Conservation (phyloP, 768 basidiomycete species). For the Mycena kentingensis region DNA sequence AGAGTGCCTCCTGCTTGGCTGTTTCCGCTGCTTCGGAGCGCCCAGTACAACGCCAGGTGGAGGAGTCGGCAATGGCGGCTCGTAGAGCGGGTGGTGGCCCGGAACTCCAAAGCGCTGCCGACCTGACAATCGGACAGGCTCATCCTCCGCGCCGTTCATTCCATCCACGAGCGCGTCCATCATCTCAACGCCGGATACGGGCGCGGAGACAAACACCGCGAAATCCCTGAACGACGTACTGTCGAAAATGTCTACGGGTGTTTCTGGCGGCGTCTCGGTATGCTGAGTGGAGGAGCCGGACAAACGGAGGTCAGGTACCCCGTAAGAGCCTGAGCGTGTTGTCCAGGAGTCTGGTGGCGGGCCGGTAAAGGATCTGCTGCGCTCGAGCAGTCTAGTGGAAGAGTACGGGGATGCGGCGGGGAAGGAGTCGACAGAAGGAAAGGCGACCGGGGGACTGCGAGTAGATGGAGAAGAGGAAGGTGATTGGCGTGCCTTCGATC, state of each 20-base stretch:
- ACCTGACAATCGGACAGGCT: constrained; percentile 42
- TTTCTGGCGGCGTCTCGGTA: constrained; percentile 73
- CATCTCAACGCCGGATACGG: constrained; percentile 76
- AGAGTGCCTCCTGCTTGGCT: constrained; percentile 33
- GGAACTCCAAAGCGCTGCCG: constrained; percentile 59
- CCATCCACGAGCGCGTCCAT: constrained; percentile 90
- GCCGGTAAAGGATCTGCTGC: constrained; percentile 60
- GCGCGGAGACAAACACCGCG: constrained; percentile 73
- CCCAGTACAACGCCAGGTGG: constrained; percentile 80
- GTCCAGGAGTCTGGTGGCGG: constrained; percentile 38
- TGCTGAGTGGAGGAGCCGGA: constrained; percentile 71
- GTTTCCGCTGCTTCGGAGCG: constrained; percentile 40
- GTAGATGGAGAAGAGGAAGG: constrained; percentile 28
- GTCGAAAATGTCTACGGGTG: constrained; percentile 54
- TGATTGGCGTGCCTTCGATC: constrained; percentile 30
- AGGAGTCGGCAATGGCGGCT: constrained; percentile 81
- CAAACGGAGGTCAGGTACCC: constrained; percentile 58
- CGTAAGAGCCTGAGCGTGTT: too few relatives aligned
- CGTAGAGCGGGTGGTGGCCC: constrained; percentile 73
- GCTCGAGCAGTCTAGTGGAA: constrained; percentile 34
- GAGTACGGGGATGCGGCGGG: constrained; percentile 31
- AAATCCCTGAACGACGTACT: constrained; percentile 51
- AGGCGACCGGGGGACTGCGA: constrained; percentile 39
- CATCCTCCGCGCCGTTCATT: constrained; percentile 77
- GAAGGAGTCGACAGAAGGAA: constrained; percentile 42